These are phyloP conservation scores for Silene vulgaris DNA, from an alignment of 179 eudicot genomes.

Conservation along the genomic window DNA sequence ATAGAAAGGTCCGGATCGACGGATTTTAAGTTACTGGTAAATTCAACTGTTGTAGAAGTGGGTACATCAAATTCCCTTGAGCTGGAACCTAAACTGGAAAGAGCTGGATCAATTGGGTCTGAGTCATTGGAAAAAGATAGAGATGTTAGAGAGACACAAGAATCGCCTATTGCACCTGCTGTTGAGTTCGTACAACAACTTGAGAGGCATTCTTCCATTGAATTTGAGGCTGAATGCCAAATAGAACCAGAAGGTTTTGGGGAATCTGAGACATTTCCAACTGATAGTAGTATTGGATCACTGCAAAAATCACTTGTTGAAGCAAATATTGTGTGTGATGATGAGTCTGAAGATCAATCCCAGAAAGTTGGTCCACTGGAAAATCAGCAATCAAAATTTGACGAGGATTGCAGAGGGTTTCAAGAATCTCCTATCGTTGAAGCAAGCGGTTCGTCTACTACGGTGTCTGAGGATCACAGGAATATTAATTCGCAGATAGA, in stretches of 20 bases:
- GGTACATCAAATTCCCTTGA: slow-evolving; percentile 2
- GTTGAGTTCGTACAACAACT: slow-evolving; percentile 12
- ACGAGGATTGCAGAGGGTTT: not conserved
- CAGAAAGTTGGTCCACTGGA: slow-evolving; percentile 14
- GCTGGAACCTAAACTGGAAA: slow-evolving; percentile 15
- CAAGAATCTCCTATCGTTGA: slow-evolving; percentile 17
- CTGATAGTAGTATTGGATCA: not conserved
- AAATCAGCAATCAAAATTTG: not conserved
- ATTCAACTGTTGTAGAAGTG: slow-evolving; percentile 1
- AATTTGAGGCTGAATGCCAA: slow-evolving; percentile 4
- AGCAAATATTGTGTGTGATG: not conserved
- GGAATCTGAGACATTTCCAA: slow-evolving; percentile 4
- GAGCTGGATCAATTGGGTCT: slow-evolving; percentile 8
- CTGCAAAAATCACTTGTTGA: slow-evolving; percentile 16
- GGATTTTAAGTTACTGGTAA: slow-evolving; percentile 6
- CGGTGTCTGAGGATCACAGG: slow-evolving; percentile 2
- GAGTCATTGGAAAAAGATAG: slow-evolving; percentile 15
- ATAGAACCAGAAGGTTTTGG: not conserved
- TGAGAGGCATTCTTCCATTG: not conserved
- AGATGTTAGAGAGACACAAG: slow-evolving; percentile 7
- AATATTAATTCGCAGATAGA: slow-evolving; percentile 10
- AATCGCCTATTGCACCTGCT: slow-evolving; percentile 3
- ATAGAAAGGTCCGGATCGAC: slow-evolving; percentile 12
- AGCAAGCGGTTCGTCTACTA: slow-evolving; percentile 1
- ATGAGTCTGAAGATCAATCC: slow-evolving; percentile 18